phyloP scores from a whole-genome alignment of 192 early-diverging fungal genomes.

The Spinellus fusiger region DNA sequence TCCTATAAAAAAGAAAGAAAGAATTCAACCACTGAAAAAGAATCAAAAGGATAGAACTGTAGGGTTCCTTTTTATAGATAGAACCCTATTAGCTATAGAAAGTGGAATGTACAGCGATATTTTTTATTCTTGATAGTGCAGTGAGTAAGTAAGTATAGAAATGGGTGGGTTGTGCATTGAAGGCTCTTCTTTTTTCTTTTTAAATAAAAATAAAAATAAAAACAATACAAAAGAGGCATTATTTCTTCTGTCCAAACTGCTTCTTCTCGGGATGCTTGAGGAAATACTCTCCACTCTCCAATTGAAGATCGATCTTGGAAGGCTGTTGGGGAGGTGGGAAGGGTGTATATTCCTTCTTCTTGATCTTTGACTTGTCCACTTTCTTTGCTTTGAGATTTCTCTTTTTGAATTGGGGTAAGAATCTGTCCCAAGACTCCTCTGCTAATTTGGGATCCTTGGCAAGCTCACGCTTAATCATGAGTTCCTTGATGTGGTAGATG shows the following conservation, averaged over 20 bases:
- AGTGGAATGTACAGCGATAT: no score
- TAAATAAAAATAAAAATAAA: no score
- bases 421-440: constrained; percentile 94
- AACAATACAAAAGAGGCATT: no score
- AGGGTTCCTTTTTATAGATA: no score
- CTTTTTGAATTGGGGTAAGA: constrained; percentile 96
- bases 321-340: constrained; percentile 86
- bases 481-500: constrained; percentile 98
- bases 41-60: no score
- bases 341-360: constrained; percentile 83
- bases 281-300: constrained; percentile 97
- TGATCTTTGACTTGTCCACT: constrained; percentile 37
- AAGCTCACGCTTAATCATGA: constrained; percentile 98
- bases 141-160: no score
- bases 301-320: constrained; percentile 86
- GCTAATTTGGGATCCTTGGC: constrained; percentile 94
- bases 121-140: no score
- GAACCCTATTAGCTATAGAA: no score
- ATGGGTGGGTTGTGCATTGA: no score
- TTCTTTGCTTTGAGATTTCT: constrained; percentile 71
- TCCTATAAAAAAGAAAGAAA: no score
- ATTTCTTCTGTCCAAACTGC: constrained; percentile 6
- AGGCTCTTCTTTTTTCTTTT: not conserved
- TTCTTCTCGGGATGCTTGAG: constrained; percentile 44
- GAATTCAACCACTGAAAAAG: no score